Evolutionary conservation across 768 basidiomycete species (phyloP).

Genomic region (Trametes villosa): DNA sequence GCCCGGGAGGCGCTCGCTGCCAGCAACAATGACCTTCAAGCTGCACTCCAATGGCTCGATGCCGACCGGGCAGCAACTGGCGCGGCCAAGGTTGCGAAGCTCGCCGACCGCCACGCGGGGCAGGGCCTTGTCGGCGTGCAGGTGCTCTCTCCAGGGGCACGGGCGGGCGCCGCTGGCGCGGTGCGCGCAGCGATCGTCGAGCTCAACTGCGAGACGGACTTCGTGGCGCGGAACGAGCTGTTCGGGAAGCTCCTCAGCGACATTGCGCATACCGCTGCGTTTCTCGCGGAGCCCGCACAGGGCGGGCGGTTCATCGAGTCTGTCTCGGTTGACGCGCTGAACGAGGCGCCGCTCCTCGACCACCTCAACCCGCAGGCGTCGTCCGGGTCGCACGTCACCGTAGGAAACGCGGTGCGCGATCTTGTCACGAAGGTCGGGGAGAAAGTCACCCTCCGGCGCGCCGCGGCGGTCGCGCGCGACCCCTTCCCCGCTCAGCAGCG

Average conservation of each 20-base stretch:
- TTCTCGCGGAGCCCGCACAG: slow-evolving; percentile 57
- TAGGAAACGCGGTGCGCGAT: slow-evolving; percentile 67
- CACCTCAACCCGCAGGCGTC: slow-evolving; percentile 34
- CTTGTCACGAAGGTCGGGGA: slow-evolving; percentile 80
- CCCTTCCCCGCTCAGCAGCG: slow-evolving; percentile 40
- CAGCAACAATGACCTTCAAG: slow-evolving; percentile 71
- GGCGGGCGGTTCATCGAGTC: slow-evolving; percentile 45
- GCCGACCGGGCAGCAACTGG: slow-evolving; percentile 73
- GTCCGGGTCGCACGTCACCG: slow-evolving; percentile 45
- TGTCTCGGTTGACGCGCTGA: slow-evolving; percentile 55
- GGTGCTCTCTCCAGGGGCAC: slow-evolving; percentile 65
- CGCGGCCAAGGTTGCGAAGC: slow-evolving; percentile 81
- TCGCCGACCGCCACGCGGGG: slow-evolving; percentile 70
- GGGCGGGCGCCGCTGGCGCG: slow-evolving; percentile 37
- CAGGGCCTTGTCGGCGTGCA: slow-evolving; percentile 84
- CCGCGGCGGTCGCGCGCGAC: slow-evolving; percentile 44
- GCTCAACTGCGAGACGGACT: slow-evolving; percentile 96
- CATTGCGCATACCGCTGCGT: slow-evolving; percentile 85
- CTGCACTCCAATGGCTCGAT: slow-evolving; percentile 81
- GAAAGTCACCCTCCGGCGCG: slow-evolving; percentile 73
- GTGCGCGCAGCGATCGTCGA: slow-evolving; percentile 88
- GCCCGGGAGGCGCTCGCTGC: slow-evolving; percentile 86
- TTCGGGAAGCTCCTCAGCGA: slow-evolving; percentile 78
- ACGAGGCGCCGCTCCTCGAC: slow-evolving; percentile 72
- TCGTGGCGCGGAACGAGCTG: slow-evolving; percentile 84